phyloP scores from a whole-genome alignment of 495 filamentous ascomycete species.

The Neurospora cerealis region DNA sequence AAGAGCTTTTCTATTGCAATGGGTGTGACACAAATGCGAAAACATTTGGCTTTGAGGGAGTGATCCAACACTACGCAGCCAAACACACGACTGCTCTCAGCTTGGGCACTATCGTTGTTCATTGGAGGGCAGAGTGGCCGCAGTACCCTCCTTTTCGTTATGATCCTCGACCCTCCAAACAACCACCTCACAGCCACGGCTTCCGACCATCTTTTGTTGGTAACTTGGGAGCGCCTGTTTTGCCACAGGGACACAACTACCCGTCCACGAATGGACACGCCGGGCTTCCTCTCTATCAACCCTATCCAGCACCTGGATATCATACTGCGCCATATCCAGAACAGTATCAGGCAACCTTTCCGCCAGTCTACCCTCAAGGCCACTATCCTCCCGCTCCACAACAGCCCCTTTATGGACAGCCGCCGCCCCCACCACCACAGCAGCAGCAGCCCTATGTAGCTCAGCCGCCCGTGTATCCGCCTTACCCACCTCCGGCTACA shows the following conservation, averaged over 20 bases:
- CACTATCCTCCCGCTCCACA: conserved; percentile 21
- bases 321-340: conserved; percentile 25
- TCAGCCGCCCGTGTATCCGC: conserved; percentile 15
- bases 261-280: conserved; percentile 13
- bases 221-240: background rate
- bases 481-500: conserved; percentile 11
- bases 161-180: conserved; percentile 36
- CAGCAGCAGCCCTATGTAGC: conserved; percentile 15
- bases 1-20: conserved; percentile 67
- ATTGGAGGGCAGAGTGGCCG: conserved; percentile 76
- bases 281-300: conserved; percentile 21
- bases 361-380: conserved; percentile 18
- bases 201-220: background rate
- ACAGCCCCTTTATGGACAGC: conserved; percentile 20
- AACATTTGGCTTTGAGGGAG: conserved; percentile 62
- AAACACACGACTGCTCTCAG: conserved; percentile 66
- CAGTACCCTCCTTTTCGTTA: conserved; percentile 57
- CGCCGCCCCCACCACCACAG: background rate
- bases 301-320: conserved; percentile 30
- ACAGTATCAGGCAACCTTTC: conserved; percentile 18
- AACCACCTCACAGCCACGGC: conserved; percentile 1
- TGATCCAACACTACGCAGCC: conserved; percentile 71
- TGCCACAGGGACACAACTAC: conserved; percentile 25
- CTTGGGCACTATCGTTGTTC: conserved; percentile 54
- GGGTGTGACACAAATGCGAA: conserved; percentile 51